A percentile compares a stretch with the other conserved stretches of the same genome.
These are phyloP conservation scores for Chaetomidium leptoderma DNA, from an alignment of 495 filamentous ascomycete species.

Conservation along the genomic window DNA sequence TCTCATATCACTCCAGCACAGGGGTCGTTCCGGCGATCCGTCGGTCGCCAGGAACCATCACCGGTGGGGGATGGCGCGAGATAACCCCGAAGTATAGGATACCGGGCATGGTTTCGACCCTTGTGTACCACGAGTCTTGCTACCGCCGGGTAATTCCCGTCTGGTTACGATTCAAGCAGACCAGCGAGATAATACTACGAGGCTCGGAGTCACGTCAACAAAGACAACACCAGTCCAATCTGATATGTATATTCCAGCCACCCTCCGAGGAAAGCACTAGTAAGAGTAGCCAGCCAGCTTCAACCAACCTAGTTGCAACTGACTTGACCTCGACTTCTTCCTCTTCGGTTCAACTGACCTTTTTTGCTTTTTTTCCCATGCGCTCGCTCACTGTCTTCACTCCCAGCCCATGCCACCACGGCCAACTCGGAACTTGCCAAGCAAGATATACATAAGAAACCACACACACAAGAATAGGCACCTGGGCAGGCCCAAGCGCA, in stretches of 20 bases:
- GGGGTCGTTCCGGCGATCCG: no score
- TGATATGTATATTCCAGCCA: not conserved
- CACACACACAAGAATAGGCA: not conserved
- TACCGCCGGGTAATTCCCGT: no score
- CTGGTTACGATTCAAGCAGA: not conserved
- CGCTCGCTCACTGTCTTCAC: not conserved
- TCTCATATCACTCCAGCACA: no score
- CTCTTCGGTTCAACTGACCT: not conserved
- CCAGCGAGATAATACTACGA: not conserved
- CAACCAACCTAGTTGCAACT: not conserved
- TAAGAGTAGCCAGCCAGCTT: not conserved
- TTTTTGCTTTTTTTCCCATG: not conserved
- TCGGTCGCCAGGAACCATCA: no score
- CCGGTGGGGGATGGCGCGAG: no score
- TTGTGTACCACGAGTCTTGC: no score
- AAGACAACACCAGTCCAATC: not conserved
- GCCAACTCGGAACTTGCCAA: not conserved
- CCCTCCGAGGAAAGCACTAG: not conserved
- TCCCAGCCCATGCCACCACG: not conserved
- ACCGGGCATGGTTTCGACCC: no score
- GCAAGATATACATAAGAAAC: slow-evolving; percentile 2
- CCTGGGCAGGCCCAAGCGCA: not conserved
- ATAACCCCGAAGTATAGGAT: no score
- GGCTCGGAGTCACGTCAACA: not conserved
- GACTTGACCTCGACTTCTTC: not conserved